Evolutionary conservation across 441 rosid species (phyloP).

Genomic region (Oxalis stricta): DNA sequence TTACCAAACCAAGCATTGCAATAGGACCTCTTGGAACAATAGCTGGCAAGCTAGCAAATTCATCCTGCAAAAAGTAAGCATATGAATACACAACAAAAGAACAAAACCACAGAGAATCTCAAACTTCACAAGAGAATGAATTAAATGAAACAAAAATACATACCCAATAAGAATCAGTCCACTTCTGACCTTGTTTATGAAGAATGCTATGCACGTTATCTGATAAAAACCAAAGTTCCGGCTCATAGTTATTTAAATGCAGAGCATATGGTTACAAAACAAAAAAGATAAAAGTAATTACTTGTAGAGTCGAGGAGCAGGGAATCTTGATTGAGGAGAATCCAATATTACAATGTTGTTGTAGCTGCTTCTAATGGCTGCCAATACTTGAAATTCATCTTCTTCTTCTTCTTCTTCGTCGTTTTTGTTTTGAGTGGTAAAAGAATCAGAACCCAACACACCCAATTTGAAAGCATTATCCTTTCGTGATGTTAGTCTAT

Average conservation of each 20-base stretch:
- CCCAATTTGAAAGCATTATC: not conserved
- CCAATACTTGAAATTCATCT: not conserved
- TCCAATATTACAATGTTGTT: not conserved
- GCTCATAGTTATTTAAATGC: too few relatives aligned
- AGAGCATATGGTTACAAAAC: too few relatives aligned
- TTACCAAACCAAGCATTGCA: conserved; percentile 77
- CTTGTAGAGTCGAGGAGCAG: not conserved
- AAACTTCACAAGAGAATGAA: not conserved
- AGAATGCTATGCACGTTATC: conserved; percentile 70
- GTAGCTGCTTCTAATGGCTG: not conserved
- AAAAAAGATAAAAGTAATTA: too few relatives aligned
- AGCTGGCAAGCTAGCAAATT: conserved; percentile 62
- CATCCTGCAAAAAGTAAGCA: conserved; percentile 32
- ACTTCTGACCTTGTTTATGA: conserved; percentile 40
- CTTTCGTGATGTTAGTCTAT: too few relatives aligned
- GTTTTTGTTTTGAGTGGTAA: not conserved
- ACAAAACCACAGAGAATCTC: not conserved
- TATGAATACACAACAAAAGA: not conserved
- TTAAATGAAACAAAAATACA: not conserved
- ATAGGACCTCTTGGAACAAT: conserved; percentile 60
- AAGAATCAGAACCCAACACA: too few relatives aligned
- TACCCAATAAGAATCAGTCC: conserved; percentile 87
- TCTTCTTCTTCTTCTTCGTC: not conserved
- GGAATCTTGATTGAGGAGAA: not conserved
- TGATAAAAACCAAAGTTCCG: conserved; percentile 3